Evolutionary conservation across 78 protist species (phyloP).

Genomic region (Guillardia theta): DNA sequence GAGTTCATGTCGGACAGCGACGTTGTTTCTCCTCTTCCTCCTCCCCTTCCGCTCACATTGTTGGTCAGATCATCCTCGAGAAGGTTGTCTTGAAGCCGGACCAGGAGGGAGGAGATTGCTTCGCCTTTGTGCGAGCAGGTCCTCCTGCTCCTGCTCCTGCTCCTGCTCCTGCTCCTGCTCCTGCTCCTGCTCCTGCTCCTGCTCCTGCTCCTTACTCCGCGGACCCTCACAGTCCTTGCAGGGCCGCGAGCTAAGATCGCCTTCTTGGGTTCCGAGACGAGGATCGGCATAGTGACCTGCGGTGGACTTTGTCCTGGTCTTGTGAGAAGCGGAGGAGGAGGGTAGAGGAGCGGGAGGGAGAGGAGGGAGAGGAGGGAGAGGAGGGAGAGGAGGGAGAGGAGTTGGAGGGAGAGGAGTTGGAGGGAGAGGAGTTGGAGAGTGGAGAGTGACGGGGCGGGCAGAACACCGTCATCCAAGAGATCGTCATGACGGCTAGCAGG

Average conservation of each 20-base stretch:
- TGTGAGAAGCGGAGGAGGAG: too few species aligned
- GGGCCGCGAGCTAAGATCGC: neutral
- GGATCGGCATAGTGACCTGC: conserved; percentile 47
- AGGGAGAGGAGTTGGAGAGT: too few species aligned
- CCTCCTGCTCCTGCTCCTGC: neutral
- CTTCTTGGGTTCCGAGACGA: neutral
- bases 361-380: too few species aligned
- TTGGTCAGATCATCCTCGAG: neutral
- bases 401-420: too few species aligned
- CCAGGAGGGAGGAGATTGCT: neutral
- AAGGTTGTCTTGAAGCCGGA: neutral
- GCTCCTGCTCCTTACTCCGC: neutral
- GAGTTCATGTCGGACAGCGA: too few species aligned
- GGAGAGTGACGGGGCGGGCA: too few species aligned
- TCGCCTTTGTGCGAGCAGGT: neutral
- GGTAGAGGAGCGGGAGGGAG: too few species aligned
- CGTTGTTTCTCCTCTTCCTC: too few species aligned
- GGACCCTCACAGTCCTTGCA: neutral
- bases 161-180: neutral
- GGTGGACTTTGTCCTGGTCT: conserved; percentile 41
- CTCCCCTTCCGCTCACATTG: too few species aligned
- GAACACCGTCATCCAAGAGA: neutral
- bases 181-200: neutral
- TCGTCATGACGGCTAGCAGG: neutral
- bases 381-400: too few species aligned